Conservation (phyloP, 495 filamentous ascomycete genomes). For the Xylaria intraflava region DNA sequence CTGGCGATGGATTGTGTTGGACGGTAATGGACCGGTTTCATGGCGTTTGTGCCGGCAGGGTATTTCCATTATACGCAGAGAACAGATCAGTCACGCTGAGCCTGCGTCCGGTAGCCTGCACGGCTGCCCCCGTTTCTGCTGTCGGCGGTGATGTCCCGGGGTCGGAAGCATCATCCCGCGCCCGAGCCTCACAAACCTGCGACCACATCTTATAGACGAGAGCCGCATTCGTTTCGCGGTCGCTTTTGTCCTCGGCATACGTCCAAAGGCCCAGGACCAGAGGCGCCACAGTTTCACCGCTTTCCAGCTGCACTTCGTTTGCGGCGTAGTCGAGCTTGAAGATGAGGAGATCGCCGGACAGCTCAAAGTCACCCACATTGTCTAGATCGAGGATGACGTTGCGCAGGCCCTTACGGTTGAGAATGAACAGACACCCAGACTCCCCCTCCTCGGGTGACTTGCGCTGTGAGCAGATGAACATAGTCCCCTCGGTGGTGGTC, state of each 20-base stretch:
- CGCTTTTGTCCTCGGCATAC: constrained; percentile 32
- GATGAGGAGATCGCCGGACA: constrained; percentile 35
- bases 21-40: not conserved
- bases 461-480: constrained; percentile 68
- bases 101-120: constrained; percentile 14
- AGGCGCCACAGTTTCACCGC: constrained; percentile 23
- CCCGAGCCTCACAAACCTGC: constrained; percentile 22
- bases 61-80: constrained; percentile 2
- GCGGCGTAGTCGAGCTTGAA: constrained; percentile 33
- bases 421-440: constrained; percentile 34
- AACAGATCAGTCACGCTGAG: constrained; percentile 24
- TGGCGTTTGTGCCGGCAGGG: not conserved
- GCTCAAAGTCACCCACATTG: constrained; percentile 35
- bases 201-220: constrained; percentile 37
- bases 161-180: not conserved
- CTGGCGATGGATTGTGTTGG: not conserved
- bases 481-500: constrained; percentile 64
- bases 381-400: constrained; percentile 39
- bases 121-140: not conserved
- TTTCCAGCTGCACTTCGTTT: constrained; percentile 18
- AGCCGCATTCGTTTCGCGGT: constrained; percentile 22
- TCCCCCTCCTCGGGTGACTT: constrained; percentile 25
- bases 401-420: constrained; percentile 41
- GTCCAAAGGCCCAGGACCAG: constrained; percentile 42
- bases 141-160: not conserved